Conservation (phyloP, 441 rosid species). For the Codiaeum variegatum region DNA sequence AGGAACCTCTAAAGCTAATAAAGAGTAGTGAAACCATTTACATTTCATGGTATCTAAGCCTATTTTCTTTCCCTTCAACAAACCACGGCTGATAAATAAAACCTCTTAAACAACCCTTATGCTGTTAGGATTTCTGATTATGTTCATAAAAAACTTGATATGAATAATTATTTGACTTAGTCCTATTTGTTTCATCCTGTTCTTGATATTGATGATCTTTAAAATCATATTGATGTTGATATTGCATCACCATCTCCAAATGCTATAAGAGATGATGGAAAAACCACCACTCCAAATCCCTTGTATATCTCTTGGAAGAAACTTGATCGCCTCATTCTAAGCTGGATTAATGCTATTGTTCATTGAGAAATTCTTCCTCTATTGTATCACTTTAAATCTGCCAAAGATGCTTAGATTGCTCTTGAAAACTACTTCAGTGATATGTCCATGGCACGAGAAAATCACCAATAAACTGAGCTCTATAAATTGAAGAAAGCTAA, state of each 20-base stretch:
- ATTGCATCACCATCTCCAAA: constrained; percentile 33
- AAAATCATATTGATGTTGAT: constrained; percentile 22
- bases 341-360: not conserved
- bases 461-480: too few relatives aligned
- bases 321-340: not conserved
- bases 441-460: not conserved
- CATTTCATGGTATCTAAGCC: too few relatives aligned
- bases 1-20: too few relatives aligned
- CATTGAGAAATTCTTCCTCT: not conserved
- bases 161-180: not conserved
- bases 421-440: not conserved
- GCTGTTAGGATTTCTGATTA: not conserved
- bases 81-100: too few relatives aligned
- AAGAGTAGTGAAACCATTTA: too few relatives aligned
- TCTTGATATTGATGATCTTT: not conserved
- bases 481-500: not conserved
- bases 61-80: too few relatives aligned
- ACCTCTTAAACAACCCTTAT: too few relatives aligned
- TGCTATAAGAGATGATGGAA: too few relatives aligned
- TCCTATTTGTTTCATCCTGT: not conserved
- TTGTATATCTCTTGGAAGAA: not conserved
- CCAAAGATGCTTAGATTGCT: not conserved
- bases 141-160: not conserved
- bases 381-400: not conserved
- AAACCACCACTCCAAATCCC: not conserved